Evolutionary conservation across 2,329 filamentous ascomycete genomes (phyloP).

Genomic region (Pseudogymnoascus sp.): DNA sequence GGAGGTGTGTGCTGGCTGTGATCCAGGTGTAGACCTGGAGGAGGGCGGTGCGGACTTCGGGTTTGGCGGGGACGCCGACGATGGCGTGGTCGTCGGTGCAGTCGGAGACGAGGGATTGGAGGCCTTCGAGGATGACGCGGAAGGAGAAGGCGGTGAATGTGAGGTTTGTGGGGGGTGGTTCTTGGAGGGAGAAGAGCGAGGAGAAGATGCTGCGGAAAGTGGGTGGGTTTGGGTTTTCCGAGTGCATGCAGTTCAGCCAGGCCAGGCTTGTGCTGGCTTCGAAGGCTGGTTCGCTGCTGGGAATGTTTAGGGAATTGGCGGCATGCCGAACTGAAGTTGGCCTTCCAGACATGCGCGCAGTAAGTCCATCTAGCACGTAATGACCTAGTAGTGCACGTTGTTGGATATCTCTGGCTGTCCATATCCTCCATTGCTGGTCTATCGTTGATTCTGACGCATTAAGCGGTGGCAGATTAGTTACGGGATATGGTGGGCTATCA

Average conservation of each 20-base stretch:
- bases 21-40: slow-evolving; percentile 34
- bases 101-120: slow-evolving; percentile 38
- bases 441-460: slow-evolving; percentile 31
- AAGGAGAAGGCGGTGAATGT: slow-evolving; percentile 35
- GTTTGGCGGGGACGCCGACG: slow-evolving; percentile 34
- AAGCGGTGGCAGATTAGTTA: slow-evolving; percentile 29
- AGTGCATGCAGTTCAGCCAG: slow-evolving; percentile 33
- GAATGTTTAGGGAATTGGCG: slow-evolving; percentile 34
- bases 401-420: slow-evolving; percentile 38
- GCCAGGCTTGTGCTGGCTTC: slow-evolving; percentile 34
- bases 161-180: slow-evolving; percentile 26
- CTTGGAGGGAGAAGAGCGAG: slow-evolving; percentile 32
- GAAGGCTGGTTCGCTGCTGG: slow-evolving; percentile 35
- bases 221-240: slow-evolving; percentile 26
- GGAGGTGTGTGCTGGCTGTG: slow-evolving; percentile 30
- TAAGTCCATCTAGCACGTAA: slow-evolving; percentile 38
- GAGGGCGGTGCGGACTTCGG: slow-evolving; percentile 34
- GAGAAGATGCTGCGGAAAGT: slow-evolving; percentile 36
- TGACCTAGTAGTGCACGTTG: slow-evolving; percentile 38
- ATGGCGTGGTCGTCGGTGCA: slow-evolving; percentile 31
- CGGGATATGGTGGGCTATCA: slow-evolving; percentile 30
- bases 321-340: slow-evolving; percentile 36
- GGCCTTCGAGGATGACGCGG: slow-evolving; percentile 36
- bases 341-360: slow-evolving; percentile 38
- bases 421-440: slow-evolving; percentile 34